Evolutionary conservation across 1,284 basidiomycete species (phyloP), one percentile per base, ranked within the genome.

Genomic region (Irpex rosettiformis): DNA sequence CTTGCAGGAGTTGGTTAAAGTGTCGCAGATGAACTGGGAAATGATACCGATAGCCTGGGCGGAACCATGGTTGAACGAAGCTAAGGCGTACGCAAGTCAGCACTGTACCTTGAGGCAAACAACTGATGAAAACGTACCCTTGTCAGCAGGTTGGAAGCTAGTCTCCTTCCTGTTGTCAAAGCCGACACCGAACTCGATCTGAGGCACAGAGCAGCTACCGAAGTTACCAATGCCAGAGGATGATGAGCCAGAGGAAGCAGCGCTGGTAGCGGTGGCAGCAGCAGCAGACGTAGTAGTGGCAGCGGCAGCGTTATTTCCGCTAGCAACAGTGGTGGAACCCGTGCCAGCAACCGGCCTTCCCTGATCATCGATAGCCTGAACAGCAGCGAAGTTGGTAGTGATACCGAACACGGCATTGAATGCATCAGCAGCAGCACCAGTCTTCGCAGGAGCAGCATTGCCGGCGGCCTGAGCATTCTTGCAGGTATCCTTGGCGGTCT

Each of bases 101-200:
- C 16, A 33, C 13, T 11, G 25, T 8, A 3, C 16, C 28, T 22
- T 18, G 7, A 16, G 13, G 7, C n/a, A 24, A 48, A 11, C 52
- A 11, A 13, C 24, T 16, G 24, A n/a, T 37, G 29, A 52, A 24
- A 7, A 61, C 73, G 59, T 57, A 79, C 78, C 69, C 65, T 73
- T 66, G 63, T 79, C 75, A 22, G 70, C 72, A 42, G 80, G 80
- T 65, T 79, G 66, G 74, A 83, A 84, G 66, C 76, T 77, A 11
- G 81, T 83, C 65, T 86, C 85, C 63, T 75, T 80, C 54, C 85
- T 77, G 61, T 72, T 72, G 64, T 87, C 82, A 60, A 87, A 83
- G 6, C 84, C 84, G 8, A 67, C 73, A 29, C 75, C 84, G 64
- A 88, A 88, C 62, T 82, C 77, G 62, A 89, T 85, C 68, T 84